A percentile compares a stretch with the other conserved stretches of the same genome.
Conservation (phyloP, 2,329 filamentous ascomycete species). For the Pestalotiopsis sp. region DNA sequence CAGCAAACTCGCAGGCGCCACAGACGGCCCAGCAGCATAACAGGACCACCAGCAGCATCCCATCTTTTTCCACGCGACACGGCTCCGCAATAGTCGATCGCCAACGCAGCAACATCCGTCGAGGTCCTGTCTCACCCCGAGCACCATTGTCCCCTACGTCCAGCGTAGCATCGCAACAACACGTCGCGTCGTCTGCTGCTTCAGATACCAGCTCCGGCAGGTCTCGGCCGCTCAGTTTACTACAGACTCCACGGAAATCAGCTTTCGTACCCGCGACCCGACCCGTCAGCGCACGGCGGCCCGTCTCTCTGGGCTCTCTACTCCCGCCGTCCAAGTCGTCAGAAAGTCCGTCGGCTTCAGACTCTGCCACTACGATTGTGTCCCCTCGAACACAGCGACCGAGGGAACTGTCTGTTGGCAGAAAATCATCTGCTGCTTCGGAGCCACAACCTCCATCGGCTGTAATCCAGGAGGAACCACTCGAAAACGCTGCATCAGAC, state of each 20-base stretch:
- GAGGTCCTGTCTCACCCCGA: conserved; percentile 27
- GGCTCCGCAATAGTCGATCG: conserved; percentile 20
- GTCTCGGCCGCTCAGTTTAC: conserved; percentile 38
- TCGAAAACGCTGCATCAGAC: conserved; percentile 34
- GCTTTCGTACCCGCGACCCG: conserved; percentile 26
- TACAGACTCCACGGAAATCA: conserved; percentile 33
- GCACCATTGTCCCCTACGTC: conserved; percentile 25
- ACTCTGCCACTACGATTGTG: conserved; percentile 30
- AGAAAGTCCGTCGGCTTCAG: conserved; percentile 27
- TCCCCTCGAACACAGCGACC: conserved; percentile 36
- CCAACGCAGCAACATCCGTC: conserved; percentile 21
- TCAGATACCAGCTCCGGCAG: conserved; percentile 30
- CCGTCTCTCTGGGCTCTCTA: conserved; percentile 39
- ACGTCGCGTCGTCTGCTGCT: conserved; percentile 36
- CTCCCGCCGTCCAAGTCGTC: conserved; percentile 18
- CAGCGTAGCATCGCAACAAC: conserved; percentile 29
- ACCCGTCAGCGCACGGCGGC: conserved; percentile 31
- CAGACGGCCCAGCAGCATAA: conserved; percentile 22
- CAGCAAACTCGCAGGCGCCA: conserved; percentile 19
- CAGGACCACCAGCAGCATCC: conserved; percentile 20
- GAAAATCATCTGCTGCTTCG: conserved; percentile 23
- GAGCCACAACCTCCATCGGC: conserved; percentile 17
- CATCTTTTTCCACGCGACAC: conserved; percentile 19
- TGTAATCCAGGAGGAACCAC: conserved; percentile 19
- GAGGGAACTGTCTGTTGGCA: conserved; percentile 41